Conservation (phyloP, 768 basidiomycete species). For the Suillus placidus region DNA sequence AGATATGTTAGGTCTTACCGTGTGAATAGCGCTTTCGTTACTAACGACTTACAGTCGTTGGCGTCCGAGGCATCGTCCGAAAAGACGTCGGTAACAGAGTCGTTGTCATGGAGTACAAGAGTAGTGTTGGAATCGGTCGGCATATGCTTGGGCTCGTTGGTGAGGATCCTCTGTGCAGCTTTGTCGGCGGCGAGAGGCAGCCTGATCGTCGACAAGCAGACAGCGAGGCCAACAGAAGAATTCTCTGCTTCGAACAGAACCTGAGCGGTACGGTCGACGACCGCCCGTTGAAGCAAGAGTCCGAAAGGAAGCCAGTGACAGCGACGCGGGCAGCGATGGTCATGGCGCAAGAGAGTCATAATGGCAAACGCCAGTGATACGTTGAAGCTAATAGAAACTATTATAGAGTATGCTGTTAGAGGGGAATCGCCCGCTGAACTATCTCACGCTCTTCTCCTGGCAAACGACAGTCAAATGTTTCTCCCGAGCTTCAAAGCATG, state of each 20-base stretch:
- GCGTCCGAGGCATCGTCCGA: background rate
- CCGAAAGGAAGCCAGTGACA: background rate
- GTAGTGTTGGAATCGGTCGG: background rate
- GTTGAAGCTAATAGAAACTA: too few relatives aligned
- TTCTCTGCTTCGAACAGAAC: background rate
- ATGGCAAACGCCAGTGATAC: background rate
- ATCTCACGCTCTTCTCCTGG: too few relatives aligned
- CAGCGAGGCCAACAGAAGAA: background rate
- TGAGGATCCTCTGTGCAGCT: background rate
- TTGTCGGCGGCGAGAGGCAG: background rate
- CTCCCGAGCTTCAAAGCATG: background rate
- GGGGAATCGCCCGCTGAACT: too few relatives aligned
- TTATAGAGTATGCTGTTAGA: too few relatives aligned
- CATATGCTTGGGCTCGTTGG: background rate
- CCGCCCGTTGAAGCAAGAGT: background rate
- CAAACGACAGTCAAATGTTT: too few relatives aligned
- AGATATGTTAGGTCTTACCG: background rate
- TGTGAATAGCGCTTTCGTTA: background rate
- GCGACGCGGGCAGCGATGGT: background rate
- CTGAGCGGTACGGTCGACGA: background rate
- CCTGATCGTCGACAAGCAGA: background rate
- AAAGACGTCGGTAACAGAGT: background rate
- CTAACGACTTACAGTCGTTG: background rate
- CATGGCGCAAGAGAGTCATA: background rate
- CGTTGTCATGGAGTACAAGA: background rate